Base-by-base conservation (phyloP, 257 asterid species). In the Buddleja alternifolia region DNA sequence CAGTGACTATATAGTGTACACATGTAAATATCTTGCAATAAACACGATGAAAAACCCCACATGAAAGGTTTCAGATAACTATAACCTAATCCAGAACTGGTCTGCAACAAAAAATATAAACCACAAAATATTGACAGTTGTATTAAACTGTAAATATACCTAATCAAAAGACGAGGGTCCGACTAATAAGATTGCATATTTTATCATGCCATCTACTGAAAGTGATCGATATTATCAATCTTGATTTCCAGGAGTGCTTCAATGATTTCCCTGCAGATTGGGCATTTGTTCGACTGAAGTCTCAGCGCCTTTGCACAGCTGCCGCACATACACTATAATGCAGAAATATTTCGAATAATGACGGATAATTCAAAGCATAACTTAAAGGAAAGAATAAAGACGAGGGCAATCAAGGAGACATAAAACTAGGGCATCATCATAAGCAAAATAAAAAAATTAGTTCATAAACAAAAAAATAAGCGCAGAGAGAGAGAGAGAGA, bases 221-320 rank as follows among this genome's bases (percentile, higher is more conserved):
- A 60, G 66, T 32, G 69, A 60, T 78, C 73, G 34, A 75, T 50
- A 36, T 78, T 65, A 37, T 78, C 82, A 7, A 82, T 66, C 80
- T 60, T 79, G 77, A 87, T 88, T 76, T 85, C 90, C 58, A 85
- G 77, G 71, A 85, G 82, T 10, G 82, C 70, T 63, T 85, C 92
- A 40, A 88, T 80, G 6, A 60, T 72, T 76, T 88, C 88, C 10
- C 90, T 83, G 79, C 95, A 88, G 55, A 87, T 79, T 32, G 91
- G 95, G 72, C 92, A 87, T 74, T 77, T 85, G 73, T 85, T 85
- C n/a, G 95, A 83, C 79, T 83, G 92, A 46, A 79, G 88, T 48
- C 89, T 85, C 71, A 87, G 78, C 34, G 83, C 73, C 71, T 80
- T 85, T 7, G 95, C 86, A 32, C 92, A 88, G 73, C 34, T 62